A percentile compares a stretch with the other conserved stretches of the same genome.
phyloP scores from a whole-genome alignment of 306 rosid genomes.

The Sesbania bispinosa region DNA sequence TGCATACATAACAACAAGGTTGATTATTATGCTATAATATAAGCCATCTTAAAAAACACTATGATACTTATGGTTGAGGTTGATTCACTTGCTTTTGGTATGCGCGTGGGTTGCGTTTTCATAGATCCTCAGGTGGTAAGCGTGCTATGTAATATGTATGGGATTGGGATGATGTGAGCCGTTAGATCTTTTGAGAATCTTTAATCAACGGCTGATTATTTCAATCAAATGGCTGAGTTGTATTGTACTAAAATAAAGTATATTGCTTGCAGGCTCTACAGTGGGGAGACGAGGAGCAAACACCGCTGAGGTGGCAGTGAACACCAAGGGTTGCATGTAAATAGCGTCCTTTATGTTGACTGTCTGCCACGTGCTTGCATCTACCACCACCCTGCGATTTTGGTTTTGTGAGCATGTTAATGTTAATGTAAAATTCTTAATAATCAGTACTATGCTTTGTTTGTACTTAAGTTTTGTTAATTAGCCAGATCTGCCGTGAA shows the following conservation, averaged over 20 bases:
- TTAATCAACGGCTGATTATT: background rate
- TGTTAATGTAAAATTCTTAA: constrained; percentile 3
- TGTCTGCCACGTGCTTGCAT: background rate
- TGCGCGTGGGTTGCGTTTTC: background rate
- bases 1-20: background rate
- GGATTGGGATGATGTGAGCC: background rate
- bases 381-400: background rate
- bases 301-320: constrained; percentile 43
- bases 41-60: no score
- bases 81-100: background rate
- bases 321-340: constrained; percentile 11
- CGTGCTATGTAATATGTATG: background rate
- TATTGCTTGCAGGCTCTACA: constrained; percentile 71
- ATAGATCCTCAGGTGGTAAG: background rate
- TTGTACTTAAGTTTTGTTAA: background rate
- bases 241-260: background rate
- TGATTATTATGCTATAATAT: background rate
- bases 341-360: background rate
- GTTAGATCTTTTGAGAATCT: background rate
- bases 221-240: background rate
- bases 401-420: background rate
- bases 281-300: constrained; percentile 69
- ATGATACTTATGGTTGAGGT: no score
- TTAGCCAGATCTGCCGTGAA: background rate
- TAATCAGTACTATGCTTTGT: background rate